Evolutionary conservation across 768 basidiomycete species (phyloP).

Genomic region (Trametes maxima): DNA sequence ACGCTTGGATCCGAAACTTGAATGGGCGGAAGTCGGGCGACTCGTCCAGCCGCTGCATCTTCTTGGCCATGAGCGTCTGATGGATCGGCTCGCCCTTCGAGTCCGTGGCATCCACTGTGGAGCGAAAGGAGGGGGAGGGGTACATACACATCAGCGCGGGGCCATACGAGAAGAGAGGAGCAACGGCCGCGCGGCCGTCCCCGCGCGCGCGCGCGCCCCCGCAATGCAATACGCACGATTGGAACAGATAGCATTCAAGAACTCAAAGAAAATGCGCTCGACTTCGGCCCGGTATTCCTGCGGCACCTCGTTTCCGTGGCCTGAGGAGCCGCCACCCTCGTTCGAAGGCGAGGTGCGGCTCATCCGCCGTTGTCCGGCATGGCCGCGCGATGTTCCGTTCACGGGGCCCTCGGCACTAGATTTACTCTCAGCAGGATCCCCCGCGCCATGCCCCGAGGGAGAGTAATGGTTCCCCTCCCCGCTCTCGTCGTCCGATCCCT

Average conservation of each 20-base stretch:
- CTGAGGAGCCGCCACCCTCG: slow-evolving; percentile 29
- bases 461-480: slow-evolving; percentile 22
- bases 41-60: slow-evolving; percentile 97
- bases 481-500: slow-evolving; percentile 33
- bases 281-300: slow-evolving; percentile 81
- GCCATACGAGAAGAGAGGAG: slow-evolving; percentile 16
- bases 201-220: background rate
- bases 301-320: slow-evolving; percentile 66
- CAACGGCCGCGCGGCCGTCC: background rate
- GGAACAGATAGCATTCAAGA: slow-evolving; percentile 85
- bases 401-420: slow-evolving; percentile 30
- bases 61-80: slow-evolving; percentile 98
- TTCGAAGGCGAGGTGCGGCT: slow-evolving; percentile 32
- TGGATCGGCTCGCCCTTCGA: slow-evolving; percentile 96
- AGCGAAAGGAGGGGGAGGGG: too few relatives aligned
- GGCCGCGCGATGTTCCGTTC: slow-evolving; percentile 32
- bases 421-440: slow-evolving; percentile 18
- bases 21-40: slow-evolving; percentile 97
- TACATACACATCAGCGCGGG: slow-evolving; percentile 19
- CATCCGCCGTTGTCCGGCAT: slow-evolving; percentile 29
- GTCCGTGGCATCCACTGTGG: slow-evolving; percentile 87
- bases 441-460: slow-evolving; percentile 7
- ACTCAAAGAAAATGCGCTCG: slow-evolving; percentile 90
- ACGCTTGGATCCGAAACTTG: slow-evolving; percentile 98
- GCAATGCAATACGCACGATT: slow-evolving; percentile 65